Percentiles rank a stretch among this genome's conserved stretches.
phyloP scores from a whole-genome alignment of 2,329 filamentous ascomycete species.

The Chaetoscypha palmicola region DNA sequence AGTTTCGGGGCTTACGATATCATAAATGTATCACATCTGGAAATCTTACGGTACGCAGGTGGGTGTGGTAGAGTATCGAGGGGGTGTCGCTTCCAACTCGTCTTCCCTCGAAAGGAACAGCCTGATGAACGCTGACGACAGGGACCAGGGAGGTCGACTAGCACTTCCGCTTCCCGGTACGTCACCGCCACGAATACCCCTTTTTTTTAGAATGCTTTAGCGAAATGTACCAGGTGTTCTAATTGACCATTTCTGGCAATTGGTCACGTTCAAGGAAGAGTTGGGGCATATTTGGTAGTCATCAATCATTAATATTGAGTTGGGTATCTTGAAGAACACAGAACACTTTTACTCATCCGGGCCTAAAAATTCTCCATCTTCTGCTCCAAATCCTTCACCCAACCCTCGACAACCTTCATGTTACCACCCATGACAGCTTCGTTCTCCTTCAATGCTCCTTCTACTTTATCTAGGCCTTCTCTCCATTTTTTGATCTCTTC shows the following conservation, averaged over 20 bases:
- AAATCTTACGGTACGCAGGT: too few species aligned
- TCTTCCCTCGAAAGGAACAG: too few species aligned
- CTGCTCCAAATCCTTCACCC: slow-evolving; percentile 81
- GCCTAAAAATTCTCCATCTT: slow-evolving; percentile 51
- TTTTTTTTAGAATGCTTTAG: neutral
- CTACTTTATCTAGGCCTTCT: slow-evolving; percentile 71
- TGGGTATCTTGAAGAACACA: slow-evolving; percentile 25
- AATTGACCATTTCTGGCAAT: neutral
- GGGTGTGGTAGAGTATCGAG: too few species aligned
- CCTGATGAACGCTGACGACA: too few species aligned
- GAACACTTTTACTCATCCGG: slow-evolving; percentile 5
- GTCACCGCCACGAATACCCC: neutral
- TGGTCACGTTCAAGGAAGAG: too few species aligned
- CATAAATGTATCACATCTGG: too few species aligned
- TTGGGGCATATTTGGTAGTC: too few species aligned
- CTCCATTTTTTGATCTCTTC: slow-evolving; percentile 81
- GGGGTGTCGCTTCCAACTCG: too few species aligned
- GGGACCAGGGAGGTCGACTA: too few species aligned
- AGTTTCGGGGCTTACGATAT: neutral
- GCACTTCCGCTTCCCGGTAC: too few species aligned
- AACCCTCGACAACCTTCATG: slow-evolving; percentile 75
- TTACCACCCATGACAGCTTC: slow-evolving; percentile 69
- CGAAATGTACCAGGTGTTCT: too few species aligned
- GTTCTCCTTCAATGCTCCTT: slow-evolving; percentile 64
- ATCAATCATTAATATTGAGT: slow-evolving; percentile 10